A percentile compares a stretch with the other conserved stretches of the same genome.
Evolutionary conservation across 148 eudicot species (phyloP).

Genomic region (Cornus florida): DNA sequence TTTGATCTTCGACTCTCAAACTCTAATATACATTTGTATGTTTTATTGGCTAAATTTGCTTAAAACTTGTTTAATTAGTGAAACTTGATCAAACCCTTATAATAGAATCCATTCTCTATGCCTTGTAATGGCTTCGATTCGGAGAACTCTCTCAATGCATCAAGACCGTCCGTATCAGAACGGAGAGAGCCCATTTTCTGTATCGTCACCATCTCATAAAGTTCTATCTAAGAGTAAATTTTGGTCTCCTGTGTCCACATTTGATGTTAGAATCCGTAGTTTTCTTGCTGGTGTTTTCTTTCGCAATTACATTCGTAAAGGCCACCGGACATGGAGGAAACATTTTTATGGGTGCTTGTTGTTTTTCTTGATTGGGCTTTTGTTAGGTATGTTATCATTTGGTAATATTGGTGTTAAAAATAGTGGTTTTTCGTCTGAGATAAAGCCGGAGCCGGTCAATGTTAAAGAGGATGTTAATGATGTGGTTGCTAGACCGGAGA

Average conservation of each 20-base stretch:
- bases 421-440: conserved; percentile 36
- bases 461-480: conserved; percentile 18
- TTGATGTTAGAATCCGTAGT: conserved; percentile 23
- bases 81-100: too few relatives aligned
- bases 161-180: conserved; percentile 47
- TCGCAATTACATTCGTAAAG: conserved; percentile 17
- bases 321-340: conserved; percentile 41
- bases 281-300: conserved; percentile 26
- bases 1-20: too few relatives aligned
- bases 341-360: conserved; percentile 40
- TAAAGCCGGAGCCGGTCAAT: conserved; percentile 16
- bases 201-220: conserved; percentile 47
- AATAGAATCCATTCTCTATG: conserved; percentile 1
- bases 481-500: conserved; percentile 5
- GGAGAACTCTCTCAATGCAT: conserved; percentile 58
- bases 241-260: conserved; percentile 8
- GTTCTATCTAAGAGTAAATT: conserved; percentile 23
- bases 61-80: too few relatives aligned
- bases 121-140: conserved; percentile 60
- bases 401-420: conserved; percentile 32
- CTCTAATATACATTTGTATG: too few relatives aligned
- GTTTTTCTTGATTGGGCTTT: conserved; percentile 54
- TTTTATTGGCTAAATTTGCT: too few relatives aligned
- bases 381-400: conserved; percentile 64
- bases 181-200: conserved; percentile 42